Percentiles rank a stretch among this genome's conserved stretches.
Evolutionary conservation across 371 early-diverging fungal genomes (phyloP).

Genomic region (Vairimorpha apis): DNA sequence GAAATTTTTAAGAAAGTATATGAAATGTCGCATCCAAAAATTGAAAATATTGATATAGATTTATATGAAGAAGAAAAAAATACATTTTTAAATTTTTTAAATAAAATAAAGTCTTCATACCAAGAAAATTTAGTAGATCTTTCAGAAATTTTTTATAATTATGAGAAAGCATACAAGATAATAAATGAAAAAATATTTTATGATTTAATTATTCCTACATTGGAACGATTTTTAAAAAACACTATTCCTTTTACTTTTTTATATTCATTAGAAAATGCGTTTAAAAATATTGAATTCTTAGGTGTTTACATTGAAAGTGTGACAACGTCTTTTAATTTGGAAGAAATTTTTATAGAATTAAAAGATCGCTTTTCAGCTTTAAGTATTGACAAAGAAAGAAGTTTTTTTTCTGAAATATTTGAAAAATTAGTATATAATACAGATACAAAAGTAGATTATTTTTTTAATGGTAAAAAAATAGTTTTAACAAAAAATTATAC

Average conservation of each 20-base stretch:
- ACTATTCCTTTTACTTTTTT: conserved; percentile 38
- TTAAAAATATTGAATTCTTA: conserved; percentile 20
- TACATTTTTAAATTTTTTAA: conserved; percentile 34
- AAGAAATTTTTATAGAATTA: conserved; percentile 22
- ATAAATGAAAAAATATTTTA: conserved; percentile 43
- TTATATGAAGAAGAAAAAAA: conserved; percentile 24
- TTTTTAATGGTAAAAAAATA: conserved; percentile 22
- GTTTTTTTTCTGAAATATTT: conserved; percentile 45
- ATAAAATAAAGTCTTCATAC: conserved; percentile 24
- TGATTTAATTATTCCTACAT: conserved; percentile 28
- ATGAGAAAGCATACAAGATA: conserved; percentile 23
- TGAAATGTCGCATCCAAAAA: conserved; percentile 7
- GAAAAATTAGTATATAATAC: conserved; percentile 22
- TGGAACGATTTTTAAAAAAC: conserved; percentile 34
- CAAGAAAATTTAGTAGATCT: conserved; percentile 17
- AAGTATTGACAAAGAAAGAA: conserved; percentile 39
- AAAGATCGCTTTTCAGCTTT: conserved; percentile 12
- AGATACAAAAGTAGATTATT: conserved; percentile 11
- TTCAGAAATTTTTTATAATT: conserved; percentile 24
- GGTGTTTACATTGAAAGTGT: conserved; percentile 22
- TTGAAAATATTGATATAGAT: conserved; percentile 29
- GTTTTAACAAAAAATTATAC: not conserved
- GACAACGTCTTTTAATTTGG: conserved; percentile 10
- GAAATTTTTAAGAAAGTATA: conserved; percentile 25
- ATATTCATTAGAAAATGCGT: conserved; percentile 23